Conservation (phyloP, 2,329 filamentous ascomycete species). For the Alternaria sp. region DNA sequence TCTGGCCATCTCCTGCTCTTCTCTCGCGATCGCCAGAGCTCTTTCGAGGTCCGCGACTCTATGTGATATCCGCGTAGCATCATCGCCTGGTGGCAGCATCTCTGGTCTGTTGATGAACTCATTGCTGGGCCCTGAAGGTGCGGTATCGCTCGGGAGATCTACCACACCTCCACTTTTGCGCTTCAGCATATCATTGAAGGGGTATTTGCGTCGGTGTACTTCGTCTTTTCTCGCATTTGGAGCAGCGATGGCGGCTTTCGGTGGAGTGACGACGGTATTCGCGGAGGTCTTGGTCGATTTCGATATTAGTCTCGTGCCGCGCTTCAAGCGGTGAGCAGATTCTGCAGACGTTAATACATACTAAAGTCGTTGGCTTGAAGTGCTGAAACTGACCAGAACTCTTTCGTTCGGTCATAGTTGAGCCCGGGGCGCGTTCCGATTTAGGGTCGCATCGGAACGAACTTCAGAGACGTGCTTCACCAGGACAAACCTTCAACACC, state of each 20-base stretch:
- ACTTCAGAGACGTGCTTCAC: neutral
- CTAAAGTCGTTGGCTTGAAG: neutral
- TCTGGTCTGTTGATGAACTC: conserved; percentile 1
- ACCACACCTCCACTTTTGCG: conserved; percentile 11
- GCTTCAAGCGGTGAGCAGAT: conserved; percentile 37
- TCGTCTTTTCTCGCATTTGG: conserved; percentile 43
- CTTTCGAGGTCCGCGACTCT: conserved; percentile 39
- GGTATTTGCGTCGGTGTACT: conserved; percentile 38
- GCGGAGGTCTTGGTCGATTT: conserved; percentile 35
- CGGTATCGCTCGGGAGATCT: conserved; percentile 2
- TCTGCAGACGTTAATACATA: conserved; percentile 21
- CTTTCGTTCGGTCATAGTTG: conserved; percentile 44
- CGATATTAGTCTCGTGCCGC: conserved; percentile 32
- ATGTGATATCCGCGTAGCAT: conserved; percentile 13
- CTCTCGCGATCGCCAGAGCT: conserved; percentile 30
- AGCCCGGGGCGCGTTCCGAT: conserved; percentile 20
- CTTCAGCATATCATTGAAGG: conserved; percentile 44
- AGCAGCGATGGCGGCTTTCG: conserved; percentile 41
- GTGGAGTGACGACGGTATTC: conserved; percentile 36
- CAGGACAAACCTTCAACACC: neutral
- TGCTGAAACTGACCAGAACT: conserved; percentile 33
- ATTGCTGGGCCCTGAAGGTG: neutral
- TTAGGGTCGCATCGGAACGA: conserved; percentile 25
- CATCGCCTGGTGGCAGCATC: neutral
- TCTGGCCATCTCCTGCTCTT: conserved; percentile 33